Base-by-base conservation (phyloP, 495 filamentous ascomycete genomes). In the Neohortaea acidophila region DNA sequence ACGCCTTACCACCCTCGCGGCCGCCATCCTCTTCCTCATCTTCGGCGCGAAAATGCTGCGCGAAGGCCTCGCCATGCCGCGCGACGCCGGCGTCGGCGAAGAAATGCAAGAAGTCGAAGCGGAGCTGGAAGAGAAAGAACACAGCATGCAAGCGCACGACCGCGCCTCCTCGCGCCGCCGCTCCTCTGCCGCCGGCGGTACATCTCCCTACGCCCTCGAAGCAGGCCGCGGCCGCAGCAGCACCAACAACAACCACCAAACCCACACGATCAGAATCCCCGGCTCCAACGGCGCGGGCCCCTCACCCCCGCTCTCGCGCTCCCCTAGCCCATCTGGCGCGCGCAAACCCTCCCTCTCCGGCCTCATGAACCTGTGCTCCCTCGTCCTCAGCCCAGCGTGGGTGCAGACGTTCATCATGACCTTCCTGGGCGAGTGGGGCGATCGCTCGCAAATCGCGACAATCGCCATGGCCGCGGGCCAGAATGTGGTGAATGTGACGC, bases 321-420 rank as follows among this genome's bases (percentile, higher is more conserved):
- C 63, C 19, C 65, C 68, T 6, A 74, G 70, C n/a, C 74, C 73
- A 0, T 58, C 58, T 14, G 50, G 59, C 5, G 53, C 62, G 26
- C 58, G 59, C 20, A 61, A 62, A 20, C 43, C 65, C 15, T 17
- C 23, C 4, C 23, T 73, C 15, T 55, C 54, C 4, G 89, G 89
- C 1, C 57, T 96, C 15, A 76, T 75, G 56, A 97, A 97, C 49
- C 75, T 97, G 3, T 69, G 84, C 33, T 84, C 83, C 3, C 64
- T 97, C 7, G 65, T 97, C 2, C 66, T 97, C 13, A 91, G 81
- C 54, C 89, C 89, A 2, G 89, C 86, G 0, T 97, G 89, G 89
- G 89, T 97, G 11, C 89, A 97, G 59, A 97, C 91, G 4, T 97
- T 97, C 57, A 74, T 85, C 44, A 97, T 97, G 89, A 97, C 89